Evolutionary conservation across 2,329 filamentous ascomycete species (phyloP).

Genomic region (Aspergillus ochraceoroseus): DNA sequence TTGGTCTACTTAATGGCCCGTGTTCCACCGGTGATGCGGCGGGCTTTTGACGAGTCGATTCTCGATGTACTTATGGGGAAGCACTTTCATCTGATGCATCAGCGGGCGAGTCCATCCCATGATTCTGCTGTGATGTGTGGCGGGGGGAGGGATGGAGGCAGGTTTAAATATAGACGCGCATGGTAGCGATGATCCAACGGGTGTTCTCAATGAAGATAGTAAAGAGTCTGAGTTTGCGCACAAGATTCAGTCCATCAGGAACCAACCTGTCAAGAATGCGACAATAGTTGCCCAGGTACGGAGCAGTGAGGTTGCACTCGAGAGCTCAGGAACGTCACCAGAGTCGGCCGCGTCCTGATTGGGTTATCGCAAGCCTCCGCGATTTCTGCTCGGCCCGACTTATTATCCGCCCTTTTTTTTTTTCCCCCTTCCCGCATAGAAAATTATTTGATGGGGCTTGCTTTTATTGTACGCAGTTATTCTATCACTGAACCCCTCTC

Average conservation of each 20-base stretch:
- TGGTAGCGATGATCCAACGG: not conserved
- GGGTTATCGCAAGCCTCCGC: conserved; percentile 21
- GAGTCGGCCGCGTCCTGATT: conserved; percentile 22
- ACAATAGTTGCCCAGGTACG: too few species aligned
- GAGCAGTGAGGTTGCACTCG: too few species aligned
- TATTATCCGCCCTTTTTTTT: conserved; percentile 23
- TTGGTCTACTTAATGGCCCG: not conserved
- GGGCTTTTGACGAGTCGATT: not conserved
- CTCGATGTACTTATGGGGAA: conserved; percentile 3
- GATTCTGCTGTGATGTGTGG: too few species aligned
- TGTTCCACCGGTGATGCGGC: not conserved
- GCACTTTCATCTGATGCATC: conserved; percentile 3
- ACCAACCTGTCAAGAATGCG: not conserved
- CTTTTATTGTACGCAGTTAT: too few species aligned
- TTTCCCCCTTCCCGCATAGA: not conserved
- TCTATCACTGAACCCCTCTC: conserved; percentile 12
- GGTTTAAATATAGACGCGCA: conserved; percentile 11
- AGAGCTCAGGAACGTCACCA: conserved; percentile 15
- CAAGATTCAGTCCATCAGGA: not conserved
- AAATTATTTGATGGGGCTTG: not conserved
- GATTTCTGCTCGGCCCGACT: conserved; percentile 28
- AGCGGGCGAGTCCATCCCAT: conserved; percentile 1
- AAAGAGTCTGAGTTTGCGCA: too few species aligned
- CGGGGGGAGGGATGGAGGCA: too few species aligned
- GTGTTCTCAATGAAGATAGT: too few species aligned